Percentiles rank a stretch among this genome's conserved stretches.
Evolutionary conservation across 495 filamentous ascomycete genomes (phyloP).

Genomic region (Pyronema omphalodes): DNA sequence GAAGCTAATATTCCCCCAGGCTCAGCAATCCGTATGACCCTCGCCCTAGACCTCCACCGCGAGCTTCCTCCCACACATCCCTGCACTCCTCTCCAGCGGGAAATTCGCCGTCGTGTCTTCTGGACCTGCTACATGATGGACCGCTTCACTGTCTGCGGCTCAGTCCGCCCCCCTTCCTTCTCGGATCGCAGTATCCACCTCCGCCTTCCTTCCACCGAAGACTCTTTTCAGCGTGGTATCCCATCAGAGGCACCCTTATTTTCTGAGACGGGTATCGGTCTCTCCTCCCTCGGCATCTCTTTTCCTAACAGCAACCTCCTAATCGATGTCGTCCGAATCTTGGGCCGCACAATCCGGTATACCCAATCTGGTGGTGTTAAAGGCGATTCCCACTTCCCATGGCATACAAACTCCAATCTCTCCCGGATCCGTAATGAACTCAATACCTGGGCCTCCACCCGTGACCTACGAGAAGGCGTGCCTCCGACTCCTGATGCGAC

Average conservation of each 20-base stretch:
- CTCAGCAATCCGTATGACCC: constrained; percentile 60
- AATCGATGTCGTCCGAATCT: constrained; percentile 63
- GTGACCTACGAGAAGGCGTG: constrained; percentile 57
- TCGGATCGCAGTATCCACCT: constrained; percentile 55
- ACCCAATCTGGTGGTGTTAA: constrained; percentile 70
- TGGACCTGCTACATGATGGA: constrained; percentile 76
- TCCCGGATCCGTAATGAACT: constrained; percentile 73
- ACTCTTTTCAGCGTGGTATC: constrained; percentile 34
- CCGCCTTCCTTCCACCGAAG: constrained; percentile 34
- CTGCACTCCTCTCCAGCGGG: constrained; percentile 43
- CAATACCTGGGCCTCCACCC: constrained; percentile 66
- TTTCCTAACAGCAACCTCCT: constrained; percentile 55
- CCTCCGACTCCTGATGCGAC: constrained; percentile 59
- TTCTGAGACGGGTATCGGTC: constrained; percentile 49
- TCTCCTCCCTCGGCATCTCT: constrained; percentile 44
- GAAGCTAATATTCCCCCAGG: constrained; percentile 28
- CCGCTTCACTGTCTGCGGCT: constrained; percentile 58
- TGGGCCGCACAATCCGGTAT: constrained; percentile 70
- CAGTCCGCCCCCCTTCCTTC: constrained; percentile 56
- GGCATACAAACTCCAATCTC: constrained; percentile 66
- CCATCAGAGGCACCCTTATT: constrained; percentile 35
- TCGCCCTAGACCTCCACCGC: constrained; percentile 58
- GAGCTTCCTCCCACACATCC: constrained; percentile 41
- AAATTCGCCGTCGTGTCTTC: constrained; percentile 56
- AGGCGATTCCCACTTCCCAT: constrained; percentile 73